Base-by-base conservation (phyloP, 306 rosid species). In the Vigna mungo region DNA sequence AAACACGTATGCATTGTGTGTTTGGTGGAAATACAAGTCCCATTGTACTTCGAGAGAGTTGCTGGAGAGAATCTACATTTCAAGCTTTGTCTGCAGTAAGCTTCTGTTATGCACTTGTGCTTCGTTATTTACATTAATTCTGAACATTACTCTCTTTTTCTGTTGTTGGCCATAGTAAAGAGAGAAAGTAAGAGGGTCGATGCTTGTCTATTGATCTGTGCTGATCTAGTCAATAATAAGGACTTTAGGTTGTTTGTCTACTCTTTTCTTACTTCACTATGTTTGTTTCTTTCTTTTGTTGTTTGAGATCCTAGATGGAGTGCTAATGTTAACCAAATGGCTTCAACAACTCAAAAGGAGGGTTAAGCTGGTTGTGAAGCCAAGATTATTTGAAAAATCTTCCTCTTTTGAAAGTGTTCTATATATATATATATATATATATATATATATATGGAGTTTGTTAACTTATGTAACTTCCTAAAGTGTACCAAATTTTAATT, bases 61-160 rank as follows among this genome's bases (percentile, higher is more conserved):
- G 97, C 90, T 95, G 97, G 97, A 92, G 97, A 84, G 99, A 95
- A 87, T 88, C 93, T 72, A 91, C 96, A 53, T 89, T 95, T 83
- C 87, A 91, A 81, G 86, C 88, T 76, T 78, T 95, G 74, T 81
- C 97, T 76, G 96, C 78, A 9, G 99, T 95, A 84, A 87, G 99
- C 85, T 82, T 74, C 60, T 61, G 53, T 54, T 30, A 12, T 46
- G 30, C 59, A 64, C 72, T 18, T 48, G 7, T 79, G 46, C 47
- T 66, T 68, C 52, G 76, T 44, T 53, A 21, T 51, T 56, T 63
- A 20, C 21, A 17, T 78, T 74, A 58, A 43, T 64, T 39, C 56
- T 27, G 25, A 56, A 48, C 48, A n/a, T 13, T 65, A 66, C 30
- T 77, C n/a, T 70, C 71, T 16, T 76, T 69, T 47, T 52, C 59